Percentiles rank a stretch among this genome's conserved stretches.
Conservation (phyloP, 805 yeast genomes). For the Nakazawaea wyomingensis region DNA sequence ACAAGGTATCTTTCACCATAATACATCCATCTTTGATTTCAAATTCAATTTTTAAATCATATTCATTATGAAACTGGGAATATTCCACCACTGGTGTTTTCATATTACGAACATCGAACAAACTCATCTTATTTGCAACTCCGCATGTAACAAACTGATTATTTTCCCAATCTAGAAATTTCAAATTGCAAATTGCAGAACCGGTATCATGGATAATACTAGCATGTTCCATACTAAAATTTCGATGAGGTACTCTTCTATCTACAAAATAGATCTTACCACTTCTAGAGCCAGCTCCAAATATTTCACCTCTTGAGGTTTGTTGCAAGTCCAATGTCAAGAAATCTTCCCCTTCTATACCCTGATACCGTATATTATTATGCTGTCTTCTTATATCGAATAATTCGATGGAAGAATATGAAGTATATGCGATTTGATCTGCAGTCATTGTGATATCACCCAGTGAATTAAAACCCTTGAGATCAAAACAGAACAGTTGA, state of each 20-base stretch:
- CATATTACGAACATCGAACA: conserved; percentile 3
- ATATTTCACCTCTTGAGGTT: not conserved
- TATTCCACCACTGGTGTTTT: not conserved
- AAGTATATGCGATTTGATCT: too few species aligned
- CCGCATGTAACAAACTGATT: not conserved
- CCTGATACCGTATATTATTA: too few species aligned
- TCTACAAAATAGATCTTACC: not conserved
- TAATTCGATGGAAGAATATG: not conserved
- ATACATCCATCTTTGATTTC: not conserved
- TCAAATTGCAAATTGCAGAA: not conserved
- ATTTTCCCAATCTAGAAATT: not conserved
- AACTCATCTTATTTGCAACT: conserved; percentile 10
- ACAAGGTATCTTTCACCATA: not conserved
- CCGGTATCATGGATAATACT: too few species aligned
- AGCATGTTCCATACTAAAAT: too few species aligned
- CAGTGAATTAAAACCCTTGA: not conserved
- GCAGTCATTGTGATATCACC: not conserved
- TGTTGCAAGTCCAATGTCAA: not conserved
- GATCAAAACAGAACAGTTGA: not conserved
- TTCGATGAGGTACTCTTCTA: too few species aligned
- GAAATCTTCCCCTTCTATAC: not conserved
- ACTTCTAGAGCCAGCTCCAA: not conserved
- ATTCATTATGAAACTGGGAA: not conserved
- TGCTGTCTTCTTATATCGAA: not conserved
- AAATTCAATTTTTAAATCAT: not conserved